Base-by-base conservation (phyloP, 2,329 filamentous ascomycete species). In the Ceratocystis colombiana region DNA sequence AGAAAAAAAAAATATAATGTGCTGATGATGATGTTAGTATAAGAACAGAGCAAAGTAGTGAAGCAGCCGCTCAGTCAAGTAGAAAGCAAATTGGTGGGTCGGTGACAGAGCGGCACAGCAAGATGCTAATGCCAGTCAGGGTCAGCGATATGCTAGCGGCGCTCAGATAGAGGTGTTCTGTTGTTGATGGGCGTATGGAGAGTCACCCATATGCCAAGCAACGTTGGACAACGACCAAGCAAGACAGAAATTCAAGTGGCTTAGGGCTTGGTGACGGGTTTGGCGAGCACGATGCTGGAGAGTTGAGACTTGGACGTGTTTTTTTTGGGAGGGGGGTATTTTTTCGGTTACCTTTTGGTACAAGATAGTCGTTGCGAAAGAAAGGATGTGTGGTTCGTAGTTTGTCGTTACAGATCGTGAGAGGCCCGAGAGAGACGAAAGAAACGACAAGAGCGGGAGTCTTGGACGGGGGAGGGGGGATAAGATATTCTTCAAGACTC, bases 401-500 rank as follows among this genome's bases (percentile, higher is more conserved):
- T 41, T 41, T 41, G 64, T 65, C 64, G 64, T 59, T 45, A 45
- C 61, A 45, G 25, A 65, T n/a, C 41, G 53, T 45, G 50, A 8
- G 41, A 10, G 33, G 41, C n/a, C 17, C 8, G 33, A 50, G 41
- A 53, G 20, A 63, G 17, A 48, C 44, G 25, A 12, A 63, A 33
- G 44, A 5, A 46, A 46, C 10, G 33, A 30, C 53, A 17, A 33
- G 25, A 33, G 53, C 17, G 30, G 28, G 12, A 57, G 53, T 33
- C 17, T 62, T 12, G 41, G 22, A 46, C 25, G 41, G 61, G 44
- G 61, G 61, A 44, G 8, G 10, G 37, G 61, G 61, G 41, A 63
- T 48, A 63, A 63, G 61, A 63, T 63, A 45, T 63, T 63, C 44
- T 63, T 63, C 61, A 48, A 46, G 25, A 20, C 25, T 59, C 37